Evolutionary conservation across 169 alveolate species (phyloP), one percentile per base, ranked within the genome.

Genomic region (Eimeria praecox): DNA sequence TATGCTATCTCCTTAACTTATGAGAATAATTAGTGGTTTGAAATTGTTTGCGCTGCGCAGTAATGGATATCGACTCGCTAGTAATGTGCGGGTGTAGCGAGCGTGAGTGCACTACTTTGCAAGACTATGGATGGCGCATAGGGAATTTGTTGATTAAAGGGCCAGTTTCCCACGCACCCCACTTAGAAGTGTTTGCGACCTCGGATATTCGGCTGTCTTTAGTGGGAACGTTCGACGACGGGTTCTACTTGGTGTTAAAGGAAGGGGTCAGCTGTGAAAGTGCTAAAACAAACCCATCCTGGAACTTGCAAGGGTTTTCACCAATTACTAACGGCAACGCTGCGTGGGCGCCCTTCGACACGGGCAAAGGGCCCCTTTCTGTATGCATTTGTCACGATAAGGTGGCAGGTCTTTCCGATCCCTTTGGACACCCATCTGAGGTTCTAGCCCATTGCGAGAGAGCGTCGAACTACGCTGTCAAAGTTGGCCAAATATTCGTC

Each of bases 401-500:
- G 44, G 93, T 59, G 54, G 83, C 78, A 10, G 93, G 93, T 20
- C 82, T 87, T 16, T 56, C 64, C 30, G 93, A 87, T 24, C 82
- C 93, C 0, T 59, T 62, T 42, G 82, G 93, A 46, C 16, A 12
- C 33, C 73, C 93, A 46, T 46, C 44, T 5, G 59, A 33, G 18
- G 14, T 33, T 14, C 33, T 8, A 24, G 20, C 93, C n/a, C n/a
- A 14, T 42, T 87, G 93, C 42, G 80, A 24, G n/a, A 46, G 62
- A 2, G 83, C 83, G 4, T 38, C 78, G 10, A 87, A 59, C 16
- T 87, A 87, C 93, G 93, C 82, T 1, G 38, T 54, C 33, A 87
- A 87, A 62, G 93, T 87, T 30, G 93, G 93, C 38, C 93, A 87
- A 71, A 33, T 87, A 30, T 87, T 87, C 54, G 93, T 87, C n/a